These are phyloP conservation scores for Ramalina intermedia DNA, from an alignment of 495 filamentous ascomycete species.

Conservation along the genomic window DNA sequence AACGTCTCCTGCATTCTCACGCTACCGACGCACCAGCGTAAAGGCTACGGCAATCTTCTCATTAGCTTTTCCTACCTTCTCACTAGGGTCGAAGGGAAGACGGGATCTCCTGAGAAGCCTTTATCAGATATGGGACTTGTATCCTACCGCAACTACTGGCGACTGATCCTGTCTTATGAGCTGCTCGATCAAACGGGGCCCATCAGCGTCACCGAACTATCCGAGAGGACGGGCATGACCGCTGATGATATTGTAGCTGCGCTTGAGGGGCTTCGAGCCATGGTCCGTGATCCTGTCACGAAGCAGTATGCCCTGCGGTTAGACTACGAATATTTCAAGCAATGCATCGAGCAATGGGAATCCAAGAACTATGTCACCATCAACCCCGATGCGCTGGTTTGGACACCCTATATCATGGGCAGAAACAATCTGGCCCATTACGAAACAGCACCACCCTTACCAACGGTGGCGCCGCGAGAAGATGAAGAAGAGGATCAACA, in stretches of 20 bases:
- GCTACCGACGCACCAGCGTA: constrained; percentile 87
- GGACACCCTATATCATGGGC: constrained; percentile 98
- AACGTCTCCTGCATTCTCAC: constrained; percentile 97
- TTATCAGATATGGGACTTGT: constrained; percentile 96
- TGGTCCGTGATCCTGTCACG: constrained; percentile 81
- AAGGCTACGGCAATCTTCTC: constrained; percentile 89
- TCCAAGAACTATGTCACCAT: constrained; percentile 73
- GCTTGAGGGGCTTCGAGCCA: constrained; percentile 71
- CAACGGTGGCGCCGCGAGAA: constrained; percentile 73
- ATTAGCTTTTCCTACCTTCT: constrained; percentile 98
- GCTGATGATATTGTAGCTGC: constrained; percentile 91
- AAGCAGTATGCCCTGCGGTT: constrained; percentile 77
- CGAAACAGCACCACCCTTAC: constrained; percentile 67
- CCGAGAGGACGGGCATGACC: constrained; percentile 86
- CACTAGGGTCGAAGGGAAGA: constrained; percentile 83
- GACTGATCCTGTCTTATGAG: constrained; percentile 72
- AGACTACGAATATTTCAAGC: constrained; percentile 64
- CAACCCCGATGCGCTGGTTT: constrained; percentile 67
- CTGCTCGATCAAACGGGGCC: constrained; percentile 49
- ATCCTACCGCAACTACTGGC: constrained; percentile 95
- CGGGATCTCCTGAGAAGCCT: constrained; percentile 92
- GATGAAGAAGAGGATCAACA: constrained; percentile 46
- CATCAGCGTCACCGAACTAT: constrained; percentile 64
- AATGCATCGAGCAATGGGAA: constrained; percentile 78
- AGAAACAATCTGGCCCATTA: constrained; percentile 69